Evolutionary conservation across 169 alveolate genomes (phyloP), one percentile per base, ranked within the genome.

Genomic region (Plasmodium vinckei): DNA sequence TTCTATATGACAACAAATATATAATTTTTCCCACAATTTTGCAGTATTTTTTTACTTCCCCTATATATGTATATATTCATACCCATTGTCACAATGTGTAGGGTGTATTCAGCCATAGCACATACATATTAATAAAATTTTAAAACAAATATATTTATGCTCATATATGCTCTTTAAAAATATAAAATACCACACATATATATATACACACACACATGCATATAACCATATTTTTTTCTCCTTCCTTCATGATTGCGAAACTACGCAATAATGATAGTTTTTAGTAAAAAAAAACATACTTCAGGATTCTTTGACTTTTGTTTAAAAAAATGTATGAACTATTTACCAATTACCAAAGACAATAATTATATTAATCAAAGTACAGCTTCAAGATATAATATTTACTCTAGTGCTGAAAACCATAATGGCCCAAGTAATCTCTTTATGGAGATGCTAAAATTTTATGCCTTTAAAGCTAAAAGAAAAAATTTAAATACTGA

Each of bases 231-330:
- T 9, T 5, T 57, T 9, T 17, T 12, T 57, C 5, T 33, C 0
- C 54, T 17, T 33, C 15, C 42, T 39, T 25, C n/a, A 44, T 15
- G 53, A 13, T n/a, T 6, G 25, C 19, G 13, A 9, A 15, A 5
- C 9, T 67, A 25, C 21, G n/a, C 15, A 73, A 73, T 53, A 44
- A 65, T 79, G 70, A 13, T 65, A 27, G 44, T 21, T 60, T 69
- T 67, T 6, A 64, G 84, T 46, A 79, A 59, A 47, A 79, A 33
- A 51, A 79, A 67, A 51, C 49, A 67, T 53, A 54, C 60, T 5
- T 53, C 39, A 53, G 79, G 59, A 25, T 79, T 79, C 17, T 60
- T 79, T 44, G 53, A 67, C 27, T 67, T 65, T 60, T 64, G 89
- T 47, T 65, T 54, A 33, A 56, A 6, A 6, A 79, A 79, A 61